Conservation (phyloP, 495 filamentous ascomycete species). For the Chaetomium cochliodes region DNA sequence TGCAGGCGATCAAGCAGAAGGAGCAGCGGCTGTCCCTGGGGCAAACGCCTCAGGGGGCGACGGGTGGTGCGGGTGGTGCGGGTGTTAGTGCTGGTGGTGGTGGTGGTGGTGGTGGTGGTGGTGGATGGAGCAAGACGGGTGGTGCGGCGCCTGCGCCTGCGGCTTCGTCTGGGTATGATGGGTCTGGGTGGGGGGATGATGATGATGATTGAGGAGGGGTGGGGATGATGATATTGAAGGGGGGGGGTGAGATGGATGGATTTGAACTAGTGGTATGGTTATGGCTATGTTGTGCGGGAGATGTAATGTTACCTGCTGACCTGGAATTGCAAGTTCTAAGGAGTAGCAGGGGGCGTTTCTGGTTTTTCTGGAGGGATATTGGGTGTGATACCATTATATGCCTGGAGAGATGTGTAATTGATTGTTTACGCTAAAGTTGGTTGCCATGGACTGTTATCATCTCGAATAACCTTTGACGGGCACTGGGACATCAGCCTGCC, state of each 20-base stretch:
- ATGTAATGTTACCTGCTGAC: too few relatives aligned
- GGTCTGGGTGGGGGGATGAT: slow-evolving; percentile 33
- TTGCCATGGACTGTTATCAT: too few relatives aligned
- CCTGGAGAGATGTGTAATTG: too few relatives aligned
- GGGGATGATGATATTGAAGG: neutral
- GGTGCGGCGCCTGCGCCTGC: too few relatives aligned
- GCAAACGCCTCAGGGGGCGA: neutral
- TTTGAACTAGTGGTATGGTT: neutral
- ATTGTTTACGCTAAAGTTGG: too few relatives aligned
- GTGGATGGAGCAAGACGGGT: slow-evolving; percentile 17
- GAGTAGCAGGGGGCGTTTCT: neutral
- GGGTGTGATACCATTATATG: too few relatives aligned
- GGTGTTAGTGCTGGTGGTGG: neutral
- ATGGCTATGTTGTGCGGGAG: neutral
- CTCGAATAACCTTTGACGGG: too few relatives aligned
- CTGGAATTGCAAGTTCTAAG: neutral
- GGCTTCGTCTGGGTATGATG: slow-evolving; percentile 27
- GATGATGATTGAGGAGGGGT: slow-evolving; percentile 10
- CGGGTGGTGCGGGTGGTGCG: neutral
- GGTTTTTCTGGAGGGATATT: too few relatives aligned
- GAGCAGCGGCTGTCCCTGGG: neutral
- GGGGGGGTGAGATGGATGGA: neutral
- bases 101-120: neutral
- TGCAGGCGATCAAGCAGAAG: slow-evolving; percentile 15
- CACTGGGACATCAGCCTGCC: too few relatives aligned